Percentiles rank a stretch among this genome's conserved stretches.
Evolutionary conservation across 1,284 basidiomycete species (phyloP).

Genomic region (Schizophyllum amplum): DNA sequence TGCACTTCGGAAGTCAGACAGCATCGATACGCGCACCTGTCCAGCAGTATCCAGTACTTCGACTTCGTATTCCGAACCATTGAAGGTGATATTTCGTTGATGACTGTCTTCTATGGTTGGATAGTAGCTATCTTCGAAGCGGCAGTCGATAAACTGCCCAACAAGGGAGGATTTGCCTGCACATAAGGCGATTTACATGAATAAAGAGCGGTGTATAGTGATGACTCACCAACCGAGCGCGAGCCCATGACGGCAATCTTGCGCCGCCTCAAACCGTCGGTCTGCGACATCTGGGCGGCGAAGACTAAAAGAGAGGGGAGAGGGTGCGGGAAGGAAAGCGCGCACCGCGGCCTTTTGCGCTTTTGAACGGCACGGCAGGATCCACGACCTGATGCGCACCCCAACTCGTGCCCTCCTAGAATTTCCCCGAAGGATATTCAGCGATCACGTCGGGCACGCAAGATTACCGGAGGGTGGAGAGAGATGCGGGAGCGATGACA

Average conservation of each 20-base stretch:
- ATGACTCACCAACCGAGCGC: constrained; percentile 38
- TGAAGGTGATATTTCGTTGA: constrained; percentile 84
- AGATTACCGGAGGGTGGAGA: background rate
- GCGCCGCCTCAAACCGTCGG: constrained; percentile 65
- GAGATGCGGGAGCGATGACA: background rate
- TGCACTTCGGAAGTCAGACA: background rate
- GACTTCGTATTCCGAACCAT: constrained; percentile 84
- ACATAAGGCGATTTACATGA: background rate
- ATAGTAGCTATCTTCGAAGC: constrained; percentile 45
- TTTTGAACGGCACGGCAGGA: background rate
- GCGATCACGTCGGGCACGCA: background rate
- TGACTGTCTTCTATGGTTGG: constrained; percentile 75
- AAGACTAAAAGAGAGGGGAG: too few species aligned
- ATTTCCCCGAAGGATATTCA: background rate
- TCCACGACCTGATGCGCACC: background rate
- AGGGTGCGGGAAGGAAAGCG: constrained; percentile 7
- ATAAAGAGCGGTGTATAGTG: constrained; percentile 14
- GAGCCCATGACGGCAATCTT: constrained; percentile 47
- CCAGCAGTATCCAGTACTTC: constrained; percentile 99
- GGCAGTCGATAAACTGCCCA: constrained; percentile 43
- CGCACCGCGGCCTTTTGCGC: background rate
- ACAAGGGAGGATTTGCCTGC: constrained; percentile 45
- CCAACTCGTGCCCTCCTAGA: background rate
- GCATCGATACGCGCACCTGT: constrained; percentile 45
- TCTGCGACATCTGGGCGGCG: background rate